A percentile compares a stretch with the other conserved stretches of the same genome.
These are phyloP conservation scores for Aurinia saxatilis DNA, from an alignment of 345 rosid genomes.

Conservation along the genomic window DNA sequence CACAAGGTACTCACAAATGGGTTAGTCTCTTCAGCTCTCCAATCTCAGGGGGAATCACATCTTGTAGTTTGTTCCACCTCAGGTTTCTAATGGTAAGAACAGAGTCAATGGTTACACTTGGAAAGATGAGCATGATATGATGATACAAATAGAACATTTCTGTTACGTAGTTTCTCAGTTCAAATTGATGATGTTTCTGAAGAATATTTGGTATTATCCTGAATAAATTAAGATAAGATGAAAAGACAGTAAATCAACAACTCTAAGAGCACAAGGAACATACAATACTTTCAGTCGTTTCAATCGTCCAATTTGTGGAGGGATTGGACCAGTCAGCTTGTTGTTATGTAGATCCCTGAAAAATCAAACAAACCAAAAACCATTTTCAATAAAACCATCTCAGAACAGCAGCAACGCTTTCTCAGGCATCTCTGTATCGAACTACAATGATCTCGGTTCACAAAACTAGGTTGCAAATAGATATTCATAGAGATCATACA, in stretches of 20 bases:
- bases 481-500: background rate
- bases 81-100: constrained; percentile 46
- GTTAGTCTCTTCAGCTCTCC: constrained; percentile 86
- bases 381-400: background rate
- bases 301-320: constrained; percentile 88
- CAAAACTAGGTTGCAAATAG: background rate
- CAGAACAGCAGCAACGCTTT: background rate
- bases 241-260: too few species aligned
- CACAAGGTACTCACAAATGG: constrained; percentile 57
- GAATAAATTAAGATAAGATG: too few species aligned
- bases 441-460: background rate
- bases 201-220: background rate
- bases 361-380: constrained; percentile 7
- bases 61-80: constrained; percentile 95
- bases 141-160: background rate
- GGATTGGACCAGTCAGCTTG: constrained; percentile 94
- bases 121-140: background rate
- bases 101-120: background rate
- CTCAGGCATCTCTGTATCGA: background rate
- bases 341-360: constrained; percentile 93
- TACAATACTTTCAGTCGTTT: constrained; percentile 82
- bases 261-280: constrained; percentile 10
- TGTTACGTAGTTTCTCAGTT: background rate
- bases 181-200: background rate
- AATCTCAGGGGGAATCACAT: constrained; percentile 80